Evolutionary conservation across 2,329 filamentous ascomycete genomes (phyloP).

Genomic region (Aspergillus sergii): DNA sequence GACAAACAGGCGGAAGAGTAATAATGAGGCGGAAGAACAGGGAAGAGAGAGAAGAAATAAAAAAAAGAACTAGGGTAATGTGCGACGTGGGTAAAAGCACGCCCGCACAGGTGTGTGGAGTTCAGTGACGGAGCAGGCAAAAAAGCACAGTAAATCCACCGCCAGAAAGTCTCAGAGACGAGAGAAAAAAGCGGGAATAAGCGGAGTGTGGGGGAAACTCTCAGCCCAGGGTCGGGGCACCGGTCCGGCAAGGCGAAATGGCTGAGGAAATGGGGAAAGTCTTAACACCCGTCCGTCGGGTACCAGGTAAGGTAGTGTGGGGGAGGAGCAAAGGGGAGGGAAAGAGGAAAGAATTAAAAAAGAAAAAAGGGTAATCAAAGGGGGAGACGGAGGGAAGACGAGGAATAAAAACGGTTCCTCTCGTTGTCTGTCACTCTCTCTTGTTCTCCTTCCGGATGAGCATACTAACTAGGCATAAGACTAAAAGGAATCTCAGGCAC

Average conservation of each 20-base stretch:
- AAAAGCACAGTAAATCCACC: constrained; percentile 4
- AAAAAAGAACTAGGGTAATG: constrained; percentile 7
- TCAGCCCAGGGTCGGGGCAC: constrained; percentile 31
- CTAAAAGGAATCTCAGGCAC: constrained; percentile 14
- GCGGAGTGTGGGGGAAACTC: constrained; percentile 40
- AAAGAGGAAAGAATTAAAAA: constrained; percentile 18
- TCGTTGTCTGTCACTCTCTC: background rate
- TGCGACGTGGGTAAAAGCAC: constrained; percentile 10
- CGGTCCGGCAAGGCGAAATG: constrained; percentile 31
- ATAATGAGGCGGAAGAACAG: constrained; percentile 7
- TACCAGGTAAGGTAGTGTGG: constrained; percentile 11
- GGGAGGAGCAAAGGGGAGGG: constrained; percentile 10
- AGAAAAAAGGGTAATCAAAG: constrained; percentile 16
- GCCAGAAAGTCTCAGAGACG: background rate
- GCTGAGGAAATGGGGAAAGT: constrained; percentile 14
- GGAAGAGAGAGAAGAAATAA: constrained; percentile 7
- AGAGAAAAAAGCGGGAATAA: constrained; percentile 24
- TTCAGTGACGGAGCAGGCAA: background rate
- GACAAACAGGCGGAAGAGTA: constrained; percentile 9
- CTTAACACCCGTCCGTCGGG: background rate
- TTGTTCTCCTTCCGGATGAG: constrained; percentile 3
- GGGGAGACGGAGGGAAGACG: constrained; percentile 28
- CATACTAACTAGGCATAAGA: constrained; percentile 7
- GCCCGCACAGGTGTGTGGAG: constrained; percentile 7
- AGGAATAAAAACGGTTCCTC: constrained; percentile 11